phyloP scores from a whole-genome alignment of 306 rosid species.

The Cicer chorassanicum region DNA sequence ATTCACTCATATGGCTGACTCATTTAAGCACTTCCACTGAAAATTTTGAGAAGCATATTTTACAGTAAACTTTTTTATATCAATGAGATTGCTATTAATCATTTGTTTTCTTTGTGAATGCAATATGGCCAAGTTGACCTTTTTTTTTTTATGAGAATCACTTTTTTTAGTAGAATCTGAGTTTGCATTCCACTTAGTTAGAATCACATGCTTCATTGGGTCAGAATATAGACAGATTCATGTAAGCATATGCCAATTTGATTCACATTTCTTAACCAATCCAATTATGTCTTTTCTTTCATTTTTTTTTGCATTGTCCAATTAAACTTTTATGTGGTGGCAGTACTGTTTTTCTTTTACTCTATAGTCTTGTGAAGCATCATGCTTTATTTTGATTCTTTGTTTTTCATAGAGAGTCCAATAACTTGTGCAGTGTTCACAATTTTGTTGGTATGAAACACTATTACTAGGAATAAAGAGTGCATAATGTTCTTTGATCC shows the following conservation, averaged over 20 bases:
- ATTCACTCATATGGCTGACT: constrained; percentile 62
- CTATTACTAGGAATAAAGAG: constrained; percentile 41
- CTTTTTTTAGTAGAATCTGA: constrained; percentile 70
- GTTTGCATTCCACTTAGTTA: constrained; percentile 78
- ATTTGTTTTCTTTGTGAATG: constrained; percentile 44
- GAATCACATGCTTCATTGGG: constrained; percentile 61
- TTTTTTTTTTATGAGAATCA: constrained; percentile 36
- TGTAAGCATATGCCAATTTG: constrained; percentile 48
- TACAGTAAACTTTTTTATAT: constrained; percentile 40
- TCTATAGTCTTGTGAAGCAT: constrained; percentile 46
- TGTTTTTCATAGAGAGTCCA: constrained; percentile 47
- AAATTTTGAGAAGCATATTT: constrained; percentile 40
- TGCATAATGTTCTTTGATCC: neutral
- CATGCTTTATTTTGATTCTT: constrained; percentile 60
- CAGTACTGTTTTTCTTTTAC: constrained; percentile 50
- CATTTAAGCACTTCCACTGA: constrained; percentile 58
- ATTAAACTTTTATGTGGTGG: constrained; percentile 49
- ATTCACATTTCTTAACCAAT: constrained; percentile 48
- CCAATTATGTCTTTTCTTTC: constrained; percentile 18
- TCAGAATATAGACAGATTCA: constrained; percentile 54
- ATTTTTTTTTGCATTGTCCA: constrained; percentile 19
- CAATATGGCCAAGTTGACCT: constrained; percentile 69
- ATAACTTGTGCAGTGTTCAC: constrained; percentile 32
- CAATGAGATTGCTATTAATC: constrained; percentile 17
- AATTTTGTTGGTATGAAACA: constrained; percentile 23